Evolutionary conservation across 768 basidiomycete species (phyloP), one percentile per base, ranked within the genome.

Genomic region (Astraeus odoratus): DNA sequence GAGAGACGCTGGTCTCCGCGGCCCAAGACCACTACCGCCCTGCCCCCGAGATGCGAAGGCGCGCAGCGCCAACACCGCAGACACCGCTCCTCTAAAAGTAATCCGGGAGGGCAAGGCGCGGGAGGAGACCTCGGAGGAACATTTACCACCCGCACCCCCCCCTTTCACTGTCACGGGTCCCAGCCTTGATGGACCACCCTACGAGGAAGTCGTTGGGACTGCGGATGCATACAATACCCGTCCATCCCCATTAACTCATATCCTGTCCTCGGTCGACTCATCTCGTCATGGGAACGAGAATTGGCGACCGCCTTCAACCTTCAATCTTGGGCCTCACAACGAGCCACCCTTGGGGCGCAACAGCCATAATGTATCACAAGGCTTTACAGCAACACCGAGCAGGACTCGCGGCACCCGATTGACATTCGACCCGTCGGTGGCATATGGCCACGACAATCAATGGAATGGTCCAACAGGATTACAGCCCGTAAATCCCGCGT

Each of bases 401-500:
- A 45, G 26, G 22, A 35, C 31, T 27, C 20, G 8, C 6, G 50
- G 43, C 27, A 44, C 41, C 37, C 59, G 46, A 24, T 8, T 72
- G 47, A 43, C 57, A 6, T 78, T 75, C 53, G 67, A 76, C 57
- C 72, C 72, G 22, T 70, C 68, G 8, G 50, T 73, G 37, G 78
- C 78, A 12, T 80, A 81, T 53, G 44, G 57, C 13, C 58, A 48
- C 31, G 50, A 48, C 23, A 49, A 48, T 38, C 15, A 27, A 19
- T 42, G 34, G 23, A 47, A 27, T 31, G 48, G 43, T 22, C 45
- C 51, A 12, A 39, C 46, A 18, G 40, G 48, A 20, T 55, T 52
- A n/a, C 51, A 46, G 18, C 42, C 51, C n/a, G 36, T 51, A 2
- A 47, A 57, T 35, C 50, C 74, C 1, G 50, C 67, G 13, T 66